Evolutionary conservation across 805 yeast species (phyloP).

Genomic region (Limtongia smithiae): DNA sequence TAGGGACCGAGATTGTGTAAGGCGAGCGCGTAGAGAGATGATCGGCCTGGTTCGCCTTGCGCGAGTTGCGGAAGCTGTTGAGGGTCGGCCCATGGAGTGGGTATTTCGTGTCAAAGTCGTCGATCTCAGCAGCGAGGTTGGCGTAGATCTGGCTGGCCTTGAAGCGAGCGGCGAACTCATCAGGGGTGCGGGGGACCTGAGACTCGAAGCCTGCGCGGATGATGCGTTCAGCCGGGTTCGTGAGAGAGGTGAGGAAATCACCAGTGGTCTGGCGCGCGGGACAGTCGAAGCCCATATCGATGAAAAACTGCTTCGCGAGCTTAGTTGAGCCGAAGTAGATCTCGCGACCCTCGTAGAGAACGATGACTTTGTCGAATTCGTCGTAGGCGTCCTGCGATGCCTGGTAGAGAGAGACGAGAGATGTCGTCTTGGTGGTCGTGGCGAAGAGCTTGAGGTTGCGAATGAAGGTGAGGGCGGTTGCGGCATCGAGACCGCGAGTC

Average conservation of each 20-base stretch:
- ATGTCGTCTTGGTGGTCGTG: slow-evolving; percentile 47
- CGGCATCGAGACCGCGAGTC: slow-evolving; percentile 68
- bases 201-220: slow-evolving; percentile 44
- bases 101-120: slow-evolving; percentile 32
- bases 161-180: slow-evolving; percentile 45
- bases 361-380: slow-evolving; percentile 51
- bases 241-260: slow-evolving; percentile 32
- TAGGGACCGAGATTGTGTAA: slow-evolving; percentile 44
- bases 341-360: slow-evolving; percentile 56
- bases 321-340: slow-evolving; percentile 50
- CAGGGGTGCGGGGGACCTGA: slow-evolving; percentile 51
- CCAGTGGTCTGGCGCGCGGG: slow-evolving; percentile 57
- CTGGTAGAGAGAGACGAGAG: slow-evolving; percentile 61
- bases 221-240: slow-evolving; percentile 52
- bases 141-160: slow-evolving; percentile 44
- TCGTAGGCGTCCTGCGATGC: slow-evolving; percentile 56
- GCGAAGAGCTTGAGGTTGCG: slow-evolving; percentile 57
- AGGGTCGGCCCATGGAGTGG: slow-evolving; percentile 32
- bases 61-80: slow-evolving; percentile 34
- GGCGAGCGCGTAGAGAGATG: slow-evolving; percentile 42
- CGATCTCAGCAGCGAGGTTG: slow-evolving; percentile 44
- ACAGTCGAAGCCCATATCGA: slow-evolving; percentile 54
- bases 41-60: slow-evolving; percentile 40
- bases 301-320: slow-evolving; percentile 48
- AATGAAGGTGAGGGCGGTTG: slow-evolving; percentile 64